Evolutionary conservation across 2,329 filamentous ascomycete species (phyloP), one percentile per base, ranked within the genome.

Genomic region (Rhynchosporium graminicola): DNA sequence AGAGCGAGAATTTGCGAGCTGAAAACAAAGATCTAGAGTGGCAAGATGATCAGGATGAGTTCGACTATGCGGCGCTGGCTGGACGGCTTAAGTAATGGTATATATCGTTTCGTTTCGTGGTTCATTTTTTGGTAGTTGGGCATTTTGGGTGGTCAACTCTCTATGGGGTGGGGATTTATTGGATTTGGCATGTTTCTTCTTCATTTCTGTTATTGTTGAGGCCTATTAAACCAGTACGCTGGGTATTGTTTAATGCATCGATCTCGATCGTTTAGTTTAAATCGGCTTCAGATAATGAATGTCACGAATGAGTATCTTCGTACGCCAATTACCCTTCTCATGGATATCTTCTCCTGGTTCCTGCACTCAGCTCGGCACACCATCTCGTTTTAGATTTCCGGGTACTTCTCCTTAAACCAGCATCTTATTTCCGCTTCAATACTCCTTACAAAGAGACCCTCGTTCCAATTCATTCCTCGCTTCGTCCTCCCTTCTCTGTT

Each of bases 31-130:
- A 42, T 3, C 57, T 42, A 7, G 60, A 66, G n/a, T 62, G 51
- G 63, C 31, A 58, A 36, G 20, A n/a, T 12, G 31, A 43, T 4
- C 59, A 51, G 9, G 64, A 65, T 62, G 64, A 57, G 3, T 66
- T 69, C 42, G 64, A 69, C 47, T 69, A 67, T 33, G 36, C 59
- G 13, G 46, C 52, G 36, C 40, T 67, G 29, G 51, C 59, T 10
- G 62, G 67, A 38, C 59, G 58, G 38, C 43, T 69, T 10, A 69
- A 67, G 54, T 59, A 26, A 52, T 33, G n/a, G 7, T 56, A 33
- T 46, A 36, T 36, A 36, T 57, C 45, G 42, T 58, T 40, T 38
- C 43, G 20, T 6, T 40, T 40, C 48, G 31, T 50, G 20, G 29
- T 58, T 29, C 3, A 28, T 10, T 42, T 15, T 15, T 42, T 10